A percentile compares a stretch with the other conserved stretches of the same genome.
Conservation (phyloP, 2,329 filamentous ascomycete species). For the Fusarium napiforme region DNA sequence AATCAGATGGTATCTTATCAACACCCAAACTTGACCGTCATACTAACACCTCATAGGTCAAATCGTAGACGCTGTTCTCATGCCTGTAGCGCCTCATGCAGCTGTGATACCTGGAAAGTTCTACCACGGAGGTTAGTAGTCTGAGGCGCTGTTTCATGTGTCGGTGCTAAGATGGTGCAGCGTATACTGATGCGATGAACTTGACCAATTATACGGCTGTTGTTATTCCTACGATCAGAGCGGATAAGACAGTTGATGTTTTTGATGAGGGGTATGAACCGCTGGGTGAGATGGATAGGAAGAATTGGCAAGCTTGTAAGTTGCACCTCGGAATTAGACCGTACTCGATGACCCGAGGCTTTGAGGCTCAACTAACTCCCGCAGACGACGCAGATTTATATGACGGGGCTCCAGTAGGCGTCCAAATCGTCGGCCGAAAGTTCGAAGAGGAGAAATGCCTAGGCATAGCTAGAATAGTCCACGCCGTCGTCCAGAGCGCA, state of each 20-base stretch:
- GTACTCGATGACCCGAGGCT: background rate
- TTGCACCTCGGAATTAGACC: accelerated
- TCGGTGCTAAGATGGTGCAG: conserved; percentile 10
- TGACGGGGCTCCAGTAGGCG: conserved; percentile 20
- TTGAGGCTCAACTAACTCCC: background rate
- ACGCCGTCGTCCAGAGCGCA: background rate
- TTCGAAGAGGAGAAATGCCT: conserved; percentile 37
- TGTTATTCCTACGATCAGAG: conserved; percentile 65
- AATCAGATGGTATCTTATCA: conserved; percentile 52
- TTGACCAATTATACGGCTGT: conserved; percentile 66
- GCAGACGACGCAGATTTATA: conserved; percentile 18
- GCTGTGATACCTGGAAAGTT: conserved; percentile 60
- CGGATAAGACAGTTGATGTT: conserved; percentile 61
- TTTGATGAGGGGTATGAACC: conserved; percentile 52
- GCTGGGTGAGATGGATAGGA: conserved; percentile 54
- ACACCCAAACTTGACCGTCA: too few relatives aligned
- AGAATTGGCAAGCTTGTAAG: conserved; percentile 62
- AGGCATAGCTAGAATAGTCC: conserved; percentile 3
- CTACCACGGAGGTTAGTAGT: conserved; percentile 45
- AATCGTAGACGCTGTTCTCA: conserved; percentile 66
- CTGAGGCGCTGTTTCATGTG: accelerated
- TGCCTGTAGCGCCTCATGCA: conserved; percentile 61
- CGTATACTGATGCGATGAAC: conserved; percentile 58
- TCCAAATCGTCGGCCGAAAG: conserved; percentile 26
- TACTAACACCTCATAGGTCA: conserved; percentile 27